Conservation (phyloP, 495 filamentous ascomycete genomes). For the Trypethelium eluteriae region DNA sequence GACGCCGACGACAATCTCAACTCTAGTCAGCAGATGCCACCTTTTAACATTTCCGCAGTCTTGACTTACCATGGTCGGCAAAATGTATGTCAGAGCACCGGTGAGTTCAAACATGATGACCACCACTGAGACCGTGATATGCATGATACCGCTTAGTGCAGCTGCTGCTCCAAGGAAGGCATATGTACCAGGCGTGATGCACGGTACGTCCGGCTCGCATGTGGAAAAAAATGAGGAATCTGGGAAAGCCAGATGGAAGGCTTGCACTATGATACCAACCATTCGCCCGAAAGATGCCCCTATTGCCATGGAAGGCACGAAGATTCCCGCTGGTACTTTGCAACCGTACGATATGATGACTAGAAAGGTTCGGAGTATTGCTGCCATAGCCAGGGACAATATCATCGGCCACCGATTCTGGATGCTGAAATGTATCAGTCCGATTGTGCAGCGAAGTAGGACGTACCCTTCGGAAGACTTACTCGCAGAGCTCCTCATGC, state of each 20-base stretch:
- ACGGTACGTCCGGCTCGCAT: slow-evolving; percentile 86
- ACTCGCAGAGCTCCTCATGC: slow-evolving; percentile 87
- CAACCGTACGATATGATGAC: slow-evolving; percentile 97
- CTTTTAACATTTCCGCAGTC: not conserved
- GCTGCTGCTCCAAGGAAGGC: slow-evolving; percentile 89
- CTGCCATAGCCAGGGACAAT: slow-evolving; percentile 70
- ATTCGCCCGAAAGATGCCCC: slow-evolving; percentile 90
- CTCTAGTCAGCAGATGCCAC: slow-evolving; percentile 14
- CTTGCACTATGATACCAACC: slow-evolving; percentile 89
- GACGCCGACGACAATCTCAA: slow-evolving; percentile 83
- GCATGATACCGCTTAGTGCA: slow-evolving; percentile 97
- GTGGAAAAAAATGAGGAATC: slow-evolving; percentile 74
- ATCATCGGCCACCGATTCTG: slow-evolving; percentile 72
- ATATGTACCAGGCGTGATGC: slow-evolving; percentile 94
- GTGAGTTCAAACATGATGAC: slow-evolving; percentile 99
- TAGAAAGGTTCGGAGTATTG: slow-evolving; percentile 68
- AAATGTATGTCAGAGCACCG: slow-evolving; percentile 87
- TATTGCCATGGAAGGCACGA: slow-evolving; percentile 96
- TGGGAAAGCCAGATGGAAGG: slow-evolving; percentile 76
- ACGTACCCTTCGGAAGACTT: slow-evolving; percentile 23
- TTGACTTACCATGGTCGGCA: slow-evolving; percentile 75
- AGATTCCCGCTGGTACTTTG: slow-evolving; percentile 95
- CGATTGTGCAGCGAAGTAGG: not conserved
- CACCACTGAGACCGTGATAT: slow-evolving; percentile 90
- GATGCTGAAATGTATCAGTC: slow-evolving; percentile 29